phyloP scores from a whole-genome alignment of 2,329 filamentous ascomycete species.

The Camillea tinctor region DNA sequence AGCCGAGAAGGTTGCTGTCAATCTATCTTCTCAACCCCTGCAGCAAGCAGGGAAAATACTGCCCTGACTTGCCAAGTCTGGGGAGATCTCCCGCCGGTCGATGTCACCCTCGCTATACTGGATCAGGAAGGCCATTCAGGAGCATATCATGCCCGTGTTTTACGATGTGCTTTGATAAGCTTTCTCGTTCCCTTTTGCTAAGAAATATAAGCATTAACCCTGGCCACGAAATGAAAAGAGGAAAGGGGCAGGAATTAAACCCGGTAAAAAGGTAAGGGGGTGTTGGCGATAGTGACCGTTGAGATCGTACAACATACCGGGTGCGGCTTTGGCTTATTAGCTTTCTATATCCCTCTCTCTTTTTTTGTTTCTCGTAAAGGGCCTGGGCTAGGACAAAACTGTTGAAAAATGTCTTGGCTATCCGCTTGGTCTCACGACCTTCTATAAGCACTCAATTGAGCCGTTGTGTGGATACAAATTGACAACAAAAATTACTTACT shows the following conservation, averaged over 20 bases:
- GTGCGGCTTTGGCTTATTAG: not conserved
- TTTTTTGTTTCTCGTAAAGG: not conserved
- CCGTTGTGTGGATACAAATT: not conserved
- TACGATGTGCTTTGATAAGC: not conserved
- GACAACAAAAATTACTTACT: too few relatives aligned
- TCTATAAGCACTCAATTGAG: not conserved
- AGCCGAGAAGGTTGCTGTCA: constrained; percentile 10
- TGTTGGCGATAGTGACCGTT: not conserved
- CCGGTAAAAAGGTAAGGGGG: not conserved
- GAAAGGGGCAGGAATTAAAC: not conserved
- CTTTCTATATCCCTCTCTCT: too few relatives aligned
- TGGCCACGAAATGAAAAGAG: not conserved
- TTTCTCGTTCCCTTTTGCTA: not conserved
- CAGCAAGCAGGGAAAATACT: constrained; percentile 3
- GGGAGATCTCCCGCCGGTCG: constrained; percentile 23
- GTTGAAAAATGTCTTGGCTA: not conserved
- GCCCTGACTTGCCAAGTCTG: constrained; percentile 28
- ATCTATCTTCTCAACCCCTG: constrained; percentile 13
- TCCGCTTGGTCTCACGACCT: not conserved
- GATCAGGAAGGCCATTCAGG: constrained; percentile 22
- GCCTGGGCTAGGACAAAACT: not conserved
- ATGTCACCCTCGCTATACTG: constrained; percentile 18
- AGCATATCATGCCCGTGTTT: not conserved
- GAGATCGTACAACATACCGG: not conserved
- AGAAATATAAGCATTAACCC: not conserved